phyloP scores from a whole-genome alignment of 768 basidiomycete genomes.

The Mycena alexandri region DNA sequence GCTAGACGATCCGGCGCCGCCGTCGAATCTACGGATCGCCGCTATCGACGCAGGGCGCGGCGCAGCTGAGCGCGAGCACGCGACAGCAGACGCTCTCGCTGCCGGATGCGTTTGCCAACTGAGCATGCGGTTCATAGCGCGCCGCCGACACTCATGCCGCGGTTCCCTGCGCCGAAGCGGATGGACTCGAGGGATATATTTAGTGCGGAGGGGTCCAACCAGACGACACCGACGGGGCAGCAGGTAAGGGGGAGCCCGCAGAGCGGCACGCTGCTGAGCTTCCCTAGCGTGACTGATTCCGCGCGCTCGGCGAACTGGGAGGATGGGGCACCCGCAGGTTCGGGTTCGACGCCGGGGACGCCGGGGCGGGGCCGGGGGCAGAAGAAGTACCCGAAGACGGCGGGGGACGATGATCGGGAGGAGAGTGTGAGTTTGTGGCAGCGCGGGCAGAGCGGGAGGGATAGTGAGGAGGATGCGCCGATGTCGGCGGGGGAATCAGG shows the following conservation, averaged over 20 bases:
- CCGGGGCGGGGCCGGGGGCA: slow-evolving; percentile 50
- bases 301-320: slow-evolving; percentile 57
- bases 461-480: slow-evolving; percentile 42
- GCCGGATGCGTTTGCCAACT: slow-evolving; percentile 43
- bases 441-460: slow-evolving; percentile 34
- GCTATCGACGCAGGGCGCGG: too few species aligned
- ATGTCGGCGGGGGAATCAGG: slow-evolving; percentile 7
- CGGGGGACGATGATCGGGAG: slow-evolving; percentile 67
- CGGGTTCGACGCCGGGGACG: slow-evolving; percentile 35
- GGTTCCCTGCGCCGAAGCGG: slow-evolving; percentile 46
- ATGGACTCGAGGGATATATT: slow-evolving; percentile 57
- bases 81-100: slow-evolving; percentile 49
- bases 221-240: slow-evolving; percentile 11
- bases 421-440: slow-evolving; percentile 72
- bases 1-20: slow-evolving; percentile 33
- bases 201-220: slow-evolving; percentile 38
- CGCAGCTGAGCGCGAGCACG: background rate
- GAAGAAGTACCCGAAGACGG: slow-evolving; percentile 63
- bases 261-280: slow-evolving; percentile 57
- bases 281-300: slow-evolving; percentile 68
- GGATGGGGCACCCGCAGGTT: slow-evolving; percentile 40
- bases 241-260: slow-evolving; percentile 39
- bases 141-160: slow-evolving; percentile 57
- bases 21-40: background rate
- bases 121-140: slow-evolving; percentile 59